Evolutionary conservation across 2,329 filamentous ascomycete genomes (phyloP), one percentile per base, ranked within the genome.

Genomic region (Bipolaris victoriae): DNA sequence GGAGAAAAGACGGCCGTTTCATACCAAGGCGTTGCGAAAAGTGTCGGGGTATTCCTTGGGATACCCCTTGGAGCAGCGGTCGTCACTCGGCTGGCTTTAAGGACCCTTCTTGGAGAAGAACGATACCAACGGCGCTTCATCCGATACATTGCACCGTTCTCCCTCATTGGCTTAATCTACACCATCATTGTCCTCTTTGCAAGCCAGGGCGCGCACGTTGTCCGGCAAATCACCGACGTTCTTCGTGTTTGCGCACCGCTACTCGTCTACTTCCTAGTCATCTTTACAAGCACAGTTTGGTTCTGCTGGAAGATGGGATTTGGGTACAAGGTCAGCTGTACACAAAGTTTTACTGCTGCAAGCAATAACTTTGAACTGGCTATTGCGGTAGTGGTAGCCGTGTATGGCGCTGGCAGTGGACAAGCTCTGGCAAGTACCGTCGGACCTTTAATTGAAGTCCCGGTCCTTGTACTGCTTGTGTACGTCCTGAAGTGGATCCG

Each of bases 331-430:
- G 73, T 92, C 0, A 83, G 84, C 1, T 83, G 84, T 10, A 94
- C 91, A 1, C 91, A 96, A 77, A 92, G 90, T 70, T 95, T 96
- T 68, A 96, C 91, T 0, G 93, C 91, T 0, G 92, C 91, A 0
- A 96, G 92, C 73, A 97, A 97, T 71, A 96, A 97, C 72, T 97
- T 97, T 69, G 92, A 97, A 79, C 79, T 97, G 22, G 91, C 92
- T 0, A 96, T 97, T 76, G 92, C 92, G 0, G 92, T 97, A 0
- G 90, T 90, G 0, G 88, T 96, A 3, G 89, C 92, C 0, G 89
- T 89, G 0, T 96, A 90, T 76, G 92, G 92, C 0, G 83, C 88
- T 0, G 79, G 89, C 39, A 94, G 90, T 67, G 87, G 92, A 48
- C 88, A 96, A 76, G 92, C 92, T 0, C 79, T 96, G 43, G 91